Evolutionary conservation across 805 yeast species (phyloP).

Genomic region (Ogataea kodamae): DNA sequence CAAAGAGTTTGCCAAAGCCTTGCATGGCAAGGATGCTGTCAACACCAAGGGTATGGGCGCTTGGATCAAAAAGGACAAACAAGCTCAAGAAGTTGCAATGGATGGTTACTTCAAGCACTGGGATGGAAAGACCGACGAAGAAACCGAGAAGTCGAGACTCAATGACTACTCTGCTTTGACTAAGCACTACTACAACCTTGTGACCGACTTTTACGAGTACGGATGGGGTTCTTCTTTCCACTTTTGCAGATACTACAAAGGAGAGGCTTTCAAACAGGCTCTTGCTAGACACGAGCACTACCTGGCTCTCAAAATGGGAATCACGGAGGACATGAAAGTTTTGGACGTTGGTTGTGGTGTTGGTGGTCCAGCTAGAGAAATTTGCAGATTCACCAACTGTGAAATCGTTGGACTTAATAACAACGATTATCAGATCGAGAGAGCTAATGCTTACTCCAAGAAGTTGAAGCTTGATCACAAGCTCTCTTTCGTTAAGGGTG

Average conservation of each 20-base stretch:
- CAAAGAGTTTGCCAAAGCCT: conserved; percentile 72
- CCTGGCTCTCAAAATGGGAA: conserved; percentile 81
- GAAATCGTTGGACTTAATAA: conserved; percentile 87
- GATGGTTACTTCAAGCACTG: conserved; percentile 94
- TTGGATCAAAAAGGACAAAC: conserved; percentile 68
- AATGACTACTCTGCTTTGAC: conserved; percentile 88
- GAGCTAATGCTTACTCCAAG: conserved; percentile 80
- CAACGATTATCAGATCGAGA: conserved; percentile 94
- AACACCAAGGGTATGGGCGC: conserved; percentile 72
- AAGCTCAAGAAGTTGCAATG: conserved; percentile 78
- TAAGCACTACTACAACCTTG: conserved; percentile 93
- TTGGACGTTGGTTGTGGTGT: conserved; percentile 99
- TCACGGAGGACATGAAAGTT: conserved; percentile 77
- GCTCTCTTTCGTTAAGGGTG: conserved; percentile 89
- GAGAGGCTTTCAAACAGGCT: conserved; percentile 92
- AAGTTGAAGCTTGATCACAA: conserved; percentile 63
- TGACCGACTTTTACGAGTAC: conserved; percentile 96
- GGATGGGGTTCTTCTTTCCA: conserved; percentile 99
- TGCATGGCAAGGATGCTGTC: conserved; percentile 76
- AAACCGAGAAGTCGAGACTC: conserved; percentile 68
- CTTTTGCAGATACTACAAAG: conserved; percentile 88
- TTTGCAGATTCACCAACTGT: conserved; percentile 85
- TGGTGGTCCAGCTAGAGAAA: conserved; percentile 99
- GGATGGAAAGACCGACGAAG: conserved; percentile 82
- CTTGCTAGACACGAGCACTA: conserved; percentile 97